phyloP scores from a whole-genome alignment of 495 filamentous ascomycete species.

The Neurospora sp. region DNA sequence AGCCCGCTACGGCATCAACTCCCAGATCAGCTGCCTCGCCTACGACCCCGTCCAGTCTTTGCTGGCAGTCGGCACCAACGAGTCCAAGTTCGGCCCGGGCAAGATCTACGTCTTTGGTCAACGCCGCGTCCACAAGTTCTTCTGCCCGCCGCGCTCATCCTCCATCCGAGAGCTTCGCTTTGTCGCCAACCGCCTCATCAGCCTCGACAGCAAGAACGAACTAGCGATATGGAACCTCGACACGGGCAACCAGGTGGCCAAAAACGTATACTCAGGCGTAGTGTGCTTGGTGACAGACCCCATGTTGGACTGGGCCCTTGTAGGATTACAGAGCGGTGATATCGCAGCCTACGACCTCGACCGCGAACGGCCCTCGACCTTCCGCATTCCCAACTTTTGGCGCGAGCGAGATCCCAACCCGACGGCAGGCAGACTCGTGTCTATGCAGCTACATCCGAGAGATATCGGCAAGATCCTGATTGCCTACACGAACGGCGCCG shows the following conservation, averaged over 20 bases:
- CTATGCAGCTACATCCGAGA: constrained; percentile 74
- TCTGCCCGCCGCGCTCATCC: constrained; percentile 52
- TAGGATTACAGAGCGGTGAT: constrained; percentile 69
- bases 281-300: constrained; percentile 69
- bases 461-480: constrained; percentile 90
- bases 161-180: constrained; percentile 33
- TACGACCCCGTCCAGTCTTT: constrained; percentile 93
- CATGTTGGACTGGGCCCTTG: constrained; percentile 80
- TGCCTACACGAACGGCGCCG: constrained; percentile 77
- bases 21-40: constrained; percentile 68
- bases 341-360: constrained; percentile 86
- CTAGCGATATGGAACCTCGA: constrained; percentile 65
- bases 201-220: constrained; percentile 76
- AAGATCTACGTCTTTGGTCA: constrained; percentile 90
- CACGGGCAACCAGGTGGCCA: constrained; percentile 45
- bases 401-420: constrained; percentile 43
- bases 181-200: constrained; percentile 64
- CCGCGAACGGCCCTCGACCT: constrained; percentile 60
- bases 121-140: constrained; percentile 60
- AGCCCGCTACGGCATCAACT: constrained; percentile 76
- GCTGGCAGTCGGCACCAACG: constrained; percentile 82
- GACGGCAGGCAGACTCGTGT: constrained; percentile 36
- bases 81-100: constrained; percentile 64
- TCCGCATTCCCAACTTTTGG: constrained; percentile 82
- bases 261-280: constrained; percentile 64